Base-by-base conservation (phyloP, 2,329 filamentous ascomycete genomes). In the Aspergillus brunneoviolaceus region DNA sequence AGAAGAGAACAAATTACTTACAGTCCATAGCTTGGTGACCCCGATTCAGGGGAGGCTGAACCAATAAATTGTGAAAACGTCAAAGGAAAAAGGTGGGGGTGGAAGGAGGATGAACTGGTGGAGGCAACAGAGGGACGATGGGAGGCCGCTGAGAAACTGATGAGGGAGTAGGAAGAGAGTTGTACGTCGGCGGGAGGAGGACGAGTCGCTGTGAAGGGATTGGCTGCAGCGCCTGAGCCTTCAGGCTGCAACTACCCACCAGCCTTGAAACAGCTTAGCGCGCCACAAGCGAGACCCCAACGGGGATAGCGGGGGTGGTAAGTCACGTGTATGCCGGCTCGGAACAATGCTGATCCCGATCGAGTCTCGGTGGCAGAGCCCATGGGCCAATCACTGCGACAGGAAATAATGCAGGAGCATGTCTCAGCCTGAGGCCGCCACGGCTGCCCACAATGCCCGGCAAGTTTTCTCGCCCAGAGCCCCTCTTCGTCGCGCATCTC, bases 21-120 rank as follows among this genome's bases (percentile, higher is more conserved):
- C 84, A 82, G 79, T 84, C 82, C 84, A 86, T 86, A 77, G 73
- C 78, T 77, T 75, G 78, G 77, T 79, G 77, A 79, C 78, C 80
- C 80, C 79, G 74, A 73, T 68, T 66, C 58, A 68, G 72, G 70
- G 71, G 67, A 60, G 60, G 64, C 64, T 67, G 63, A 68, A 65
- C 63, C 60, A 68, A 70, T 65, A 67, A 76, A 75, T 74, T 66
- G 70, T 70, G 66, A 66, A 67, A 67, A 67, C 63, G 61, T 50
- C 64, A 66, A 68, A 65, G 60, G 50, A 49, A 60, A 63, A 53
- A 58, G 60, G 57, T 60, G 61, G 60, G 61, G 60, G 63, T 60
- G 60, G 60, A 55, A 60, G 59, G 57, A 59, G 55, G 64, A 62
- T 64, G 62, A 64, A 65, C 66, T 70, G 69, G 67, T 70, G 70